A percentile compares a stretch with the other conserved stretches of the same genome.
Evolutionary conservation across 139 green algal species (phyloP).

Genomic region (Trebouxia sp.): DNA sequence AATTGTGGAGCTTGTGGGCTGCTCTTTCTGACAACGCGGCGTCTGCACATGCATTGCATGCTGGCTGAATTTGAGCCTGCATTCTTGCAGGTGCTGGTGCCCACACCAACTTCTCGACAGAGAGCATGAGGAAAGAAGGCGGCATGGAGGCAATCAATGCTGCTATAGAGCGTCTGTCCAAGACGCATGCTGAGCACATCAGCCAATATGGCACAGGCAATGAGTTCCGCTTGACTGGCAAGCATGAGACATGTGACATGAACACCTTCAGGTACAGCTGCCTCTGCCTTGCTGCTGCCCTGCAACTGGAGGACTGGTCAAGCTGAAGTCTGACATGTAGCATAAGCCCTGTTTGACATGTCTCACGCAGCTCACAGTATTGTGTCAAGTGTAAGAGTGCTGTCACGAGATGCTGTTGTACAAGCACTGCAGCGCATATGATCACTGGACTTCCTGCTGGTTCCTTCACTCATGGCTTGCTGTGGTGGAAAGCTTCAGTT

Average conservation of each 20-base stretch:
- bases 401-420: neutral
- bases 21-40: no score
- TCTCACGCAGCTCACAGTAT: neutral
- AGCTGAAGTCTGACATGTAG: neutral
- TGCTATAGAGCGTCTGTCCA: slow-evolving; percentile 83
- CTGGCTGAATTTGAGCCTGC: no score
- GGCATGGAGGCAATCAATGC: slow-evolving; percentile 83
- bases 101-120: slow-evolving; percentile 93
- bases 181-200: slow-evolving; percentile 89
- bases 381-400: no score
- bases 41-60: no score
- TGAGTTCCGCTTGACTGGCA: slow-evolving; percentile 84
- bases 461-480: no score
- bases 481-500: no score
- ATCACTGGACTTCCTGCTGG: no score
- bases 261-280: slow-evolving; percentile 71
- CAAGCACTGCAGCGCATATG: neutral
- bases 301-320: neutral
- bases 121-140: slow-evolving; percentile 78
- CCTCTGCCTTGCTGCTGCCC: neutral
- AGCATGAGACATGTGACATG: slow-evolving; percentile 92
- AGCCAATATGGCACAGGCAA: slow-evolving; percentile 84
- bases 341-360: neutral
- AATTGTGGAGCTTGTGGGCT: no score
- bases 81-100: slow-evolving; percentile 77